phyloP scores from a whole-genome alignment of 1,139 yeast species.

The Suhomyces guaymorum region DNA sequence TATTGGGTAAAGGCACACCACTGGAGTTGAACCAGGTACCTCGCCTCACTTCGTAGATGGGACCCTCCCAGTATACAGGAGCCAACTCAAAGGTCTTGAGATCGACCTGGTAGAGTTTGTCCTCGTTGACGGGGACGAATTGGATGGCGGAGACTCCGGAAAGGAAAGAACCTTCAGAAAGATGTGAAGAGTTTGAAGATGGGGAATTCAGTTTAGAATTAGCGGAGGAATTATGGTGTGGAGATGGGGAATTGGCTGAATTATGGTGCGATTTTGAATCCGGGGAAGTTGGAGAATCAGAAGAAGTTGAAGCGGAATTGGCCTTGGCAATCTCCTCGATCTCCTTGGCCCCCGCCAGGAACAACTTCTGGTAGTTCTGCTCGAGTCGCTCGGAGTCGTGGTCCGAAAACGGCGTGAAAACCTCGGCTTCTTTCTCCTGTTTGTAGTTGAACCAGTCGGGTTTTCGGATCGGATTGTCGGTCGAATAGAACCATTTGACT shows the following conservation, averaged over 20 bases:
- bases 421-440: constrained; percentile 51
- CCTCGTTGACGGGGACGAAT: constrained; percentile 64
- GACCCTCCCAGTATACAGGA: constrained; percentile 91
- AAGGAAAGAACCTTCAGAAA: no score
- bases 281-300: no score
- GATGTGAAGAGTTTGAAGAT: no score
- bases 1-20: constrained; percentile 58
- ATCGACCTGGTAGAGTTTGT: constrained; percentile 73
- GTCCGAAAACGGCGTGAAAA: constrained; percentile 69
- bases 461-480: constrained; percentile 70
- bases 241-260: no score
- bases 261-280: no score
- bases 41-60: constrained; percentile 76
- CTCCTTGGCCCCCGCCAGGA: background rate
- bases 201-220: no score
- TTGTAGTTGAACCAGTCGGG: constrained; percentile 59
- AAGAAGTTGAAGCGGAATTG: no score
- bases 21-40: constrained; percentile 79
- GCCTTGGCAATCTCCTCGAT: background rate
- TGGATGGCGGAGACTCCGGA: constrained; percentile 4
- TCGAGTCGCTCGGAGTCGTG: constrained; percentile 67
- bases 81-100: constrained; percentile 50
- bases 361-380: constrained; percentile 32
- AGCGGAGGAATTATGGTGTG: no score
- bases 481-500: constrained; percentile 76